These are phyloP conservation scores for Oryza meyeriana DNA, from an alignment of 176 grass and related monocot species.

Conservation along the genomic window DNA sequence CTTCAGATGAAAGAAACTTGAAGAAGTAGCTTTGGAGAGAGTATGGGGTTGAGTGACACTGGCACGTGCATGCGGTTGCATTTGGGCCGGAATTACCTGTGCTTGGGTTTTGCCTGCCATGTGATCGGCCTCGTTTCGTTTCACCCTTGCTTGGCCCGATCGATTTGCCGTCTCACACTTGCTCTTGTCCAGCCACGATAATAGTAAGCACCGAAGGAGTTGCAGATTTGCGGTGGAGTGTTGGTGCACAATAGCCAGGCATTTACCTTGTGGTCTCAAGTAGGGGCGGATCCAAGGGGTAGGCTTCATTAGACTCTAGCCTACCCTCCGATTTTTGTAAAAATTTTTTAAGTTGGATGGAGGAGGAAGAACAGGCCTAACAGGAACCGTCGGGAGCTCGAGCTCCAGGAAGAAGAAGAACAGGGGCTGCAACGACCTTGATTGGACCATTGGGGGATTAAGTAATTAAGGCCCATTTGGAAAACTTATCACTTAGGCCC, in stretches of 20 bases:
- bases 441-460: too few relatives aligned
- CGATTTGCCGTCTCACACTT: not conserved
- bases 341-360: too few relatives aligned
- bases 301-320: too few relatives aligned
- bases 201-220: not conserved
- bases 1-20: too few relatives aligned
- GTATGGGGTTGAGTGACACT: not conserved
- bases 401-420: too few relatives aligned
- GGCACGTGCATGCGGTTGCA: not conserved
- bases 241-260: not conserved
- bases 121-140: not conserved
- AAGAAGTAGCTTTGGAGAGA: not conserved
- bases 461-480: too few relatives aligned
- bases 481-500: too few relatives aligned
- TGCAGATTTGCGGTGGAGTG: not conserved
- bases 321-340: too few relatives aligned
- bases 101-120: not conserved
- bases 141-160: not conserved
- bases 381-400: too few relatives aligned
- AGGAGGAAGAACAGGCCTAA: too few relatives aligned
- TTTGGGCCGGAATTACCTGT: not conserved
- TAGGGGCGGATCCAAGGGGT: too few relatives aligned
- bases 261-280: conserved; percentile 19
- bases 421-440: too few relatives aligned
- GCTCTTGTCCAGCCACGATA: not conserved